Evolutionary conservation across 441 rosid genomes (phyloP), one percentile per base, ranked within the genome.

Genomic region (Omphalea diandra): DNA sequence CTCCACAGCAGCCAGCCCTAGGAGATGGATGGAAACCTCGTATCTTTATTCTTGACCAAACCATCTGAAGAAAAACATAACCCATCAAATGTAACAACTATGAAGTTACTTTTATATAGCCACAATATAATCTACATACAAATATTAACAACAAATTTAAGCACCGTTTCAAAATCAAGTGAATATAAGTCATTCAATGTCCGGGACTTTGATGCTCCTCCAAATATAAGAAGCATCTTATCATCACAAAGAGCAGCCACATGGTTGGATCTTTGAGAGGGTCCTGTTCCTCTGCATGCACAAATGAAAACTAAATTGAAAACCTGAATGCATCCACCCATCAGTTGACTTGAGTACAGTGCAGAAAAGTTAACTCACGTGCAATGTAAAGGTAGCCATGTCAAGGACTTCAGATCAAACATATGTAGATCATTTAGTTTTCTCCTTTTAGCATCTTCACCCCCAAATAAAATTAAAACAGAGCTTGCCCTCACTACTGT

Each of bases 301-400:
- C 66, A 74, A 24, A 57, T 50, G 43, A 56, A 52, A 14, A 26
- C 35, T 43, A 22, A n/a, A 26, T 17, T 59, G 27, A 52, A 58
- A 75, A 65, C 59, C 31, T 56, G 8, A 56, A 43, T 32, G 18
- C 58, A 36, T 20, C 55, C 32, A 41, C 17, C 5, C 14, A 14
- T 35, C 5, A 47, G 5, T 38, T 55, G 49, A 47, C 22, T 11
- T 17, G 14, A 67, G 47, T 29, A 55, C 41, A 40, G 56, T 41
- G 41, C 17, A 60, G 17, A 27, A 44, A 62, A 69, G 70, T 59
- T 27, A 69, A 83, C 96, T 79, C 58, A 93, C 99, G 91, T 95
- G 98, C 97, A 93, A 73, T 91, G 90, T 65, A 95, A 86, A 72
- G 98, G 96, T 61, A 93, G 97, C 99, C 99, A 95, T 69, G 93